Percentiles rank a stretch among this genome's conserved stretches.
Evolutionary conservation across 768 basidiomycete genomes (phyloP).

Genomic region (Tricholoma saponaceum): DNA sequence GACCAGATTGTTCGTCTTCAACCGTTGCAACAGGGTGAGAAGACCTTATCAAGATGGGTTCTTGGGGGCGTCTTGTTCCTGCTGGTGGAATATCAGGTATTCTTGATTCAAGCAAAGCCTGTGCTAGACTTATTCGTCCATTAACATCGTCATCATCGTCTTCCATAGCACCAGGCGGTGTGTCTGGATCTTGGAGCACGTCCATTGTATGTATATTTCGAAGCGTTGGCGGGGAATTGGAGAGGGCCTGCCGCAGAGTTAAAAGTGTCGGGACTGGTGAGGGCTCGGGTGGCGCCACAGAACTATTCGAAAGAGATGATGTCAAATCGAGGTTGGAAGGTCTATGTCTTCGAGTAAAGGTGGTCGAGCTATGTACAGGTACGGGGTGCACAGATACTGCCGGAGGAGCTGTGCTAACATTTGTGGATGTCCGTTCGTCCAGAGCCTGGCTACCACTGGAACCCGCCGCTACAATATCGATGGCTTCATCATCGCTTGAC

Average conservation of each 20-base stretch:
- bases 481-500: slow-evolving; percentile 84
- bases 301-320: slow-evolving; percentile 30
- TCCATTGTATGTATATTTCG: slow-evolving; percentile 16
- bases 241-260: slow-evolving; percentile 62
- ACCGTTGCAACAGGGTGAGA: slow-evolving; percentile 31
- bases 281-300: slow-evolving; percentile 41
- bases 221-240: slow-evolving; percentile 36
- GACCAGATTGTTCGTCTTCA: slow-evolving; percentile 44
- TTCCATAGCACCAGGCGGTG: slow-evolving; percentile 38
- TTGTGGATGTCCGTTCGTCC: slow-evolving; percentile 78
- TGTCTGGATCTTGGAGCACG: slow-evolving; percentile 28
- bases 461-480: slow-evolving; percentile 76
- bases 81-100: slow-evolving; percentile 69
- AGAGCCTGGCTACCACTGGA: slow-evolving; percentile 77
- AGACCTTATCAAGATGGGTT: slow-evolving; percentile 60
- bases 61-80: slow-evolving; percentile 61
- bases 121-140: slow-evolving; percentile 66
- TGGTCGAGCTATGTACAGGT: slow-evolving; percentile 10
- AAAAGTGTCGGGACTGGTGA: slow-evolving; percentile 62
- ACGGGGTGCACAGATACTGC: slow-evolving; percentile 17
- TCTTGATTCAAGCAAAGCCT: slow-evolving; percentile 76
- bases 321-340: slow-evolving; percentile 69
- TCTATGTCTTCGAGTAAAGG: slow-evolving; percentile 43
- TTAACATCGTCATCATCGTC: slow-evolving; percentile 64
- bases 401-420: slow-evolving; percentile 29